Base-by-base conservation (phyloP, 1,139 yeast genomes). In the Protomyces arabidopsidicola region DNA sequence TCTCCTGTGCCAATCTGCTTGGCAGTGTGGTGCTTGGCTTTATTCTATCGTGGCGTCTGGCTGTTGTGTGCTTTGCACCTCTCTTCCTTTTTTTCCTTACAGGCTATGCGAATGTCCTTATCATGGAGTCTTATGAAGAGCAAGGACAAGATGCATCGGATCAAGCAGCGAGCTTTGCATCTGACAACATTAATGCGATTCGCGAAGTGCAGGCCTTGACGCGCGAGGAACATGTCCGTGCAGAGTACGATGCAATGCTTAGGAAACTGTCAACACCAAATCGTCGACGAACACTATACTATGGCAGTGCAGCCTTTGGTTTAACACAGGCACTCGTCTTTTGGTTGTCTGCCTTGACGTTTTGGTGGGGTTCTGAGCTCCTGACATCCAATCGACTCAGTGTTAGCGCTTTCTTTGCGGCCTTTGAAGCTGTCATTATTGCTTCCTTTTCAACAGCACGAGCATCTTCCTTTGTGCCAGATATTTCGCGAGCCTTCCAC, bases 71-170 rank as follows among this genome's bases (percentile, higher is more conserved):
- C 84, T 57, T 93, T 6, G 71, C 73, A 6, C 65, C 70, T 42
- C 72, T 95, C 1, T 90, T 90, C 0, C 76, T 88, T 58, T 75
- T 87, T n/a, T 73, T 67, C 51, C 88, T 95, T 80, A 74, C 81
- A 83, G 74, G 90, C 85, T 67, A 90, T 89, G 60, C 89, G 83
- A 76, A 79, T 81, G 88, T 90, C 79, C 88, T 79, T 86, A 88
- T 77, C 83, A 90, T 51, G 84, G 87, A 70, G 82, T 84, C 73
- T 82, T 93, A 65, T 86, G 95, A 60, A 78, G 86, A 75, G 54
- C 72, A 77, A 27, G 75, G 77, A 24, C 75, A 76, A 65, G 71
- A 70, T 54, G 77, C 76, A 1, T 76, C 81, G 82, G 55, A 76
- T 77, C 61, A 79, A 75, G 69, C 75, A 77, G 67, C 85, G 79